phyloP scores from a whole-genome alignment of 176 grass and related monocot species.

The Musa schizocarpa region DNA sequence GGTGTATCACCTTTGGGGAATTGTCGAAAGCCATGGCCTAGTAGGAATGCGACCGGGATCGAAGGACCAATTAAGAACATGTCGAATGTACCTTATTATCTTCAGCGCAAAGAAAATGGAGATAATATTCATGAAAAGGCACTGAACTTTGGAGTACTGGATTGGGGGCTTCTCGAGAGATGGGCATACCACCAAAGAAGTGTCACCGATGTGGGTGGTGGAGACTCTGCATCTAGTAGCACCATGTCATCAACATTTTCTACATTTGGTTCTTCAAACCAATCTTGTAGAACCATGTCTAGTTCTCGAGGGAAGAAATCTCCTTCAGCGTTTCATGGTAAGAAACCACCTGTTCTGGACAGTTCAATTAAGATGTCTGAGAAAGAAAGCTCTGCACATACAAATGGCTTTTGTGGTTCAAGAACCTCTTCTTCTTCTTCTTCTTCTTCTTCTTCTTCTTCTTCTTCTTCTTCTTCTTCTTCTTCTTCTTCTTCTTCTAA shows the following conservation, averaged over 20 bases:
- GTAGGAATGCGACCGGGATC: conserved; percentile 32
- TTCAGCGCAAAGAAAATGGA: conserved; percentile 41
- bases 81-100: conserved; percentile 85
- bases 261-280: conserved; percentile 23
- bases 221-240: conserved; percentile 39
- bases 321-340: not conserved
- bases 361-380: not conserved
- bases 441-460: not conserved
- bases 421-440: not conserved
- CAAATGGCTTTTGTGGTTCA: not conserved
- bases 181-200: conserved; percentile 56
- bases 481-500: not conserved
- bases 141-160: conserved; percentile 86
- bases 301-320: conserved; percentile 1
- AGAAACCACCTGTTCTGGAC: not conserved
- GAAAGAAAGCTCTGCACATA: not conserved
- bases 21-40: conserved; percentile 80
- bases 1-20: conserved; percentile 30
- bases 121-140: conserved; percentile 71
- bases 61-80: conserved; percentile 91
- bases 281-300: conserved; percentile 11
- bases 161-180: conserved; percentile 76
- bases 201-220: conserved; percentile 25
- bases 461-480: not conserved
- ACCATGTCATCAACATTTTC: conserved; percentile 37